Conservation (phyloP, 129 eudicot species). For the Flaveria linearis region DNA sequence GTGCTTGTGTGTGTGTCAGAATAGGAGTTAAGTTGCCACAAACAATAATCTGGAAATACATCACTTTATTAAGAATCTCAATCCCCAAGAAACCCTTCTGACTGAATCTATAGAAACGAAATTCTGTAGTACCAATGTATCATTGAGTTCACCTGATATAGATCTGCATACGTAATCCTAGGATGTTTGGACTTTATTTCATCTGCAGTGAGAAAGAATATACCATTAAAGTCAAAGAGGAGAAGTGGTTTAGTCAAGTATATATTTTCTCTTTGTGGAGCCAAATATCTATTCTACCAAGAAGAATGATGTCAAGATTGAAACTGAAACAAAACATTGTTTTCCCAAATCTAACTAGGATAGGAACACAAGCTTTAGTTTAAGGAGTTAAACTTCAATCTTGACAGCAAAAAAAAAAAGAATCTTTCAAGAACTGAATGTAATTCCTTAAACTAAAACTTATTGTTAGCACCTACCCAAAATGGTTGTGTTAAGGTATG, state of each 20-base stretch:
- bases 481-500: too few species aligned
- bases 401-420: background rate
- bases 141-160: slow-evolving; percentile 75
- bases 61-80: slow-evolving; percentile 50
- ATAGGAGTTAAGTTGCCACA: slow-evolving; percentile 14
- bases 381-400: slow-evolving; percentile 2
- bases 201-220: slow-evolving; percentile 59
- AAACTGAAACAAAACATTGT: slow-evolving; percentile 11
- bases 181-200: slow-evolving; percentile 85
- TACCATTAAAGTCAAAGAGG: slow-evolving; percentile 17
- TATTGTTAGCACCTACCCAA: background rate
- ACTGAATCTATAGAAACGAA: slow-evolving; percentile 1
- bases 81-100: slow-evolving; percentile 16
- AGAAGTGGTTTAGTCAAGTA: background rate
- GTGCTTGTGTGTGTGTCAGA: slow-evolving; percentile 29
- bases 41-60: background rate
- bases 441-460: slow-evolving; percentile 4
- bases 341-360: background rate
- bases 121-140: slow-evolving; percentile 10
- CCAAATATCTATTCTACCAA: background rate
- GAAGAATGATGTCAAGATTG: slow-evolving; percentile 11
- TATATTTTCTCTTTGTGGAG: slow-evolving; percentile 13
- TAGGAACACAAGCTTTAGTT: slow-evolving; percentile 4
- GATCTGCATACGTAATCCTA: slow-evolving; percentile 91
- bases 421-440: background rate